Base-by-base conservation (phyloP, 108 stramenopile genomes). In the Nitzschia sp. region DNA sequence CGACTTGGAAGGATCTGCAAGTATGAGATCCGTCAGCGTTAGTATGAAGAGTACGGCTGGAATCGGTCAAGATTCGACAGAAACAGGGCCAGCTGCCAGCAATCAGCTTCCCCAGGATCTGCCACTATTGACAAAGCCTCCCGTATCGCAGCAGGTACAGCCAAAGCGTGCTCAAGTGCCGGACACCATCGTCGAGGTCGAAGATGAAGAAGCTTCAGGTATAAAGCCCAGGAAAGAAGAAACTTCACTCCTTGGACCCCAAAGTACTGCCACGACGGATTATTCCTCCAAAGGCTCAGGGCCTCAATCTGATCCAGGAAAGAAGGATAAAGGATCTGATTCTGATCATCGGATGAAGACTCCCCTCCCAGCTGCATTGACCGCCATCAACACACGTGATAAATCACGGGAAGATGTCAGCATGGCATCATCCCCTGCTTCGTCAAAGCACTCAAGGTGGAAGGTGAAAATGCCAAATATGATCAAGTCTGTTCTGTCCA, bases 401-500 rank as follows among this genome's bases (percentile, higher is more conserved):
- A 41, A 45, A 23, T 25, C 8, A 1, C 23, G 21, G 25, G 60
- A 61, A 61, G 60, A 61, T 19, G 6, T 44, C 36, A 61, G 60
- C 16, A 31, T 6, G 41, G 19, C 21, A 13, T 41, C 36, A 22
- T 61, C 60, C 6, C 56, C 56, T 15, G 33, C 38, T 23, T 61
- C 60, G 1, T 61, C 60, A 2, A 16, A 23, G 9, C 36, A 45
- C 33, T 61, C 60, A 1, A 1, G 60, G 25, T 61, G 60, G 60
- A 61, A 61, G 41, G 45, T 61, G 60, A 61, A 61, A 41, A 61
- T 61, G 60, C 60, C 60, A 8, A 63, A 63, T 46, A 54, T 61
- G 5, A 54, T 72, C 71, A 72, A 72, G 41, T 54, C 32, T n/a
- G 71, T 72, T 1, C 31, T 72, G 52, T 61, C 71, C 2, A 72